These are phyloP conservation scores for Rugosomyces carneus DNA, from an alignment of 1,284 basidiomycete species.

Conservation along the genomic window DNA sequence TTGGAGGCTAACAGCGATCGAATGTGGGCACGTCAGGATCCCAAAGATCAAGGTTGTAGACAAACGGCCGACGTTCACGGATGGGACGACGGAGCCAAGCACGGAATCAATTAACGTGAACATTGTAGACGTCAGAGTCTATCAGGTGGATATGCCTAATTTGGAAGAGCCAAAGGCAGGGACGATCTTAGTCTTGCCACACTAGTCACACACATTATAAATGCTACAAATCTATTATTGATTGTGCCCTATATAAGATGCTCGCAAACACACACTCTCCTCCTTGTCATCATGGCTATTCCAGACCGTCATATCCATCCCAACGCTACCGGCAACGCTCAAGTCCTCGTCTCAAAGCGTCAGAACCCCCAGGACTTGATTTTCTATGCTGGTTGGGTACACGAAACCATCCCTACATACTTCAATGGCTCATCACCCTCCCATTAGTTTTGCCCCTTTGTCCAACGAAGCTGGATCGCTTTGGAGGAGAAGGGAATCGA, in stretches of 20 bases:
- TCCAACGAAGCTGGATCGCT: conserved; percentile 62
- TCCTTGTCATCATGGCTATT: conserved; percentile 27
- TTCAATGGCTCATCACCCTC: not conserved
- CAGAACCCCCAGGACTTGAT: conserved; percentile 47
- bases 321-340: conserved; percentile 53
- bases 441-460: conserved; percentile 60
- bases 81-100: conserved; percentile 19
- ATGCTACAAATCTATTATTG: too few species aligned
- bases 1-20: conserved; percentile 66
- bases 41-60: conserved; percentile 57
- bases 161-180: conserved; percentile 8
- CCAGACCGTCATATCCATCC: conserved; percentile 46
- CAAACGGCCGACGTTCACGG: conserved; percentile 34
- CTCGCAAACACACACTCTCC: not conserved
- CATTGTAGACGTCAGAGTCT: conserved; percentile 45
- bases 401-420: conserved; percentile 10
- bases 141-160: not conserved
- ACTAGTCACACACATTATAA: too few species aligned
- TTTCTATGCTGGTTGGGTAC: conserved; percentile 58
- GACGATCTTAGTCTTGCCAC: conserved; percentile 29
- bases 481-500: conserved; percentile 61
- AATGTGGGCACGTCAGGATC: conserved; percentile 58
- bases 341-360: conserved; percentile 44
- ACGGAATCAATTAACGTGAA: conserved; percentile 31
- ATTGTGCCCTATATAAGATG: too few species aligned